Percentiles rank a stretch among this genome's conserved stretches.
These are phyloP conservation scores for Apiospora koreana DNA, from an alignment of 2,329 filamentous ascomycete species.

Conservation along the genomic window DNA sequence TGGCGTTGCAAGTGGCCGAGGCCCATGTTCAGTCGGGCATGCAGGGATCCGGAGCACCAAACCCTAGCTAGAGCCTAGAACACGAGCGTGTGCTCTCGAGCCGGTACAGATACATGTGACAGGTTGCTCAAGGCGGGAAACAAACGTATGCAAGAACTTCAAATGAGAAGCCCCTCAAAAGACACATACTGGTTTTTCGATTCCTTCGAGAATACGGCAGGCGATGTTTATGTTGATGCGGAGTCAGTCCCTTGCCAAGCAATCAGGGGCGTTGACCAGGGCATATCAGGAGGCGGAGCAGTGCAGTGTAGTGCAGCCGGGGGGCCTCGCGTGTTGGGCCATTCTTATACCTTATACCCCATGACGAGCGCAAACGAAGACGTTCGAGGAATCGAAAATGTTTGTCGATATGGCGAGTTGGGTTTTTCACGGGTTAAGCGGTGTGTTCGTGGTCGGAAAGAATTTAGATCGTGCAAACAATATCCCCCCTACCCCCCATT, in stretches of 20 bases:
- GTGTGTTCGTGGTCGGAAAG: slow-evolving; percentile 16
- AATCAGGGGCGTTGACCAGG: neutral
- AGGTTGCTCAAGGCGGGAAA: no score
- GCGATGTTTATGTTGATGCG: no score
- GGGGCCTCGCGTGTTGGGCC: neutral
- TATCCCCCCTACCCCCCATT: slow-evolving; percentile 10
- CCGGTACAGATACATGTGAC: no score
- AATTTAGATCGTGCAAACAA: slow-evolving; percentile 27
- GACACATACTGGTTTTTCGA: no score
- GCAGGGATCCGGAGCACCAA: slow-evolving; percentile 5
- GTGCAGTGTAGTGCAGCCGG: neutral
- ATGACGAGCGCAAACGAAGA: neutral
- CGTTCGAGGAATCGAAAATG: neutral
- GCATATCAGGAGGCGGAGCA: neutral
- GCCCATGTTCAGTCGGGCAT: slow-evolving; percentile 15
- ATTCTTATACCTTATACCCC: slow-evolving; percentile 9
- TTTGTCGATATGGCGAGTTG: neutral
- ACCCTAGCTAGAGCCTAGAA: slow-evolving; percentile 17
- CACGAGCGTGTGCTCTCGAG: neutral
- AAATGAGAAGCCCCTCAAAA: no score
- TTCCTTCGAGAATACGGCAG: no score
- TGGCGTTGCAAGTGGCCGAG: slow-evolving; percentile 18
- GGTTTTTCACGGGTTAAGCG: slow-evolving; percentile 1
- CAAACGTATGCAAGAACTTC: no score
- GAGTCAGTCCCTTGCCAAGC: neutral